A percentile compares a stretch with the other conserved stretches of the same genome.
phyloP scores from a whole-genome alignment of 805 yeast species.

The Nakazawaea ernobii region DNA sequence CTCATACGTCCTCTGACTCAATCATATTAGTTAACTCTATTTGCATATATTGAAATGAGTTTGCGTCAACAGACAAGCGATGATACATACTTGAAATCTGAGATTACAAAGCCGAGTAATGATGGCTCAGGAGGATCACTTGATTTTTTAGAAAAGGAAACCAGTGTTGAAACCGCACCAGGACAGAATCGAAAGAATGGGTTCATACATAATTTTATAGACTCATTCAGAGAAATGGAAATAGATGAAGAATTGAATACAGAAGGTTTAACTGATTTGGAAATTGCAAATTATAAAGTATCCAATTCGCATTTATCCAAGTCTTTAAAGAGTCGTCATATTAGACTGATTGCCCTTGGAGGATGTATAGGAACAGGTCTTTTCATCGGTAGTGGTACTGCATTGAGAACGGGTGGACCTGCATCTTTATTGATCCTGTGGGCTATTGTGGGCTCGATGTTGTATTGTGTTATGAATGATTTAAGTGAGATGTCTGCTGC shows the following conservation, averaged over 20 bases:
- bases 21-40: no score
- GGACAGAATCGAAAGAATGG: not conserved
- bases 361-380: constrained; percentile 65
- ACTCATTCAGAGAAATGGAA: constrained; percentile 8
- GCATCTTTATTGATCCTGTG: constrained; percentile 50
- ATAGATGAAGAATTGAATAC: constrained; percentile 5
- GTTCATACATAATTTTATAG: not conserved
- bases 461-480: constrained; percentile 48
- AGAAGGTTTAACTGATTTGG: constrained; percentile 6
- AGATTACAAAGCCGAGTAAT: no score
- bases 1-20: no score
- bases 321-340: constrained; percentile 48
- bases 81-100: no score
- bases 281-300: constrained; percentile 7
- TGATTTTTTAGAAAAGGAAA: no score
- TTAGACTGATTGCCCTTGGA: constrained; percentile 65
- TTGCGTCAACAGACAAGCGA: no score
- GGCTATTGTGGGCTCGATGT: constrained; percentile 42
- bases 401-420: constrained; percentile 50
- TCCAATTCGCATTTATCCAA: constrained; percentile 56
- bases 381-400: constrained; percentile 52
- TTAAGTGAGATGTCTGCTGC: constrained; percentile 47
- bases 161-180: not conserved
- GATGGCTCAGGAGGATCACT: no score
- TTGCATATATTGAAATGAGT: no score